A percentile compares a stretch with the other conserved stretches of the same genome.
phyloP scores from a whole-genome alignment of 352 stramenopile genomes.

The Phytophthora cryptogea region DNA sequence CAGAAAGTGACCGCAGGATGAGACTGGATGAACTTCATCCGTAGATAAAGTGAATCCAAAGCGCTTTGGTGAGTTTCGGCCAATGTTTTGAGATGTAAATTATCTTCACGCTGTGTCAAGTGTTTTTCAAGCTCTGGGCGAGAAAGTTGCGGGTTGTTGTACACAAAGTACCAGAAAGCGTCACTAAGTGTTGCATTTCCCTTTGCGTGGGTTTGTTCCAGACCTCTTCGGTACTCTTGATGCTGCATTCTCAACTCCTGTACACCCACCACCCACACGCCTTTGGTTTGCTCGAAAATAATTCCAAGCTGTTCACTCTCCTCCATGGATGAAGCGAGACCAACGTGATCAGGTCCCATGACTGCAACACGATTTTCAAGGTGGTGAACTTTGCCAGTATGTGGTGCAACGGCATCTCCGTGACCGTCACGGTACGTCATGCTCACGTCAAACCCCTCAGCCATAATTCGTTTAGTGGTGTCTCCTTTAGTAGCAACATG shows the following conservation, averaged over 20 bases:
- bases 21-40: constrained; percentile 33
- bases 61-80: constrained; percentile 17
- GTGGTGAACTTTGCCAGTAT: constrained; percentile 40
- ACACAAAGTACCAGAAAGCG: constrained; percentile 58
- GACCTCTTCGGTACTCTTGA: constrained; percentile 28
- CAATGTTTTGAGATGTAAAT: constrained; percentile 26
- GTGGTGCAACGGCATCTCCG: constrained; percentile 34
- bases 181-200: constrained; percentile 42
- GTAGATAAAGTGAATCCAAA: constrained; percentile 44
- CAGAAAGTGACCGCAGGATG: constrained; percentile 40
- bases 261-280: constrained; percentile 23
- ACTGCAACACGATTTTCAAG: constrained; percentile 30
- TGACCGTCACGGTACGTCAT: constrained; percentile 48
- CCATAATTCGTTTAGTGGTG: constrained; percentile 35
- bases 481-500: constrained; percentile 22
- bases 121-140: constrained; percentile 30
- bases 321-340: constrained; percentile 33
- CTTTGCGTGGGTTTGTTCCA: constrained; percentile 24
- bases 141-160: constrained; percentile 38
- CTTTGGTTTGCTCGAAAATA: constrained; percentile 35
- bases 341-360: constrained; percentile 39
- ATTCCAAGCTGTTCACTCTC: constrained; percentile 28
- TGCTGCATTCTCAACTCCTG: constrained; percentile 14
- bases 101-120: constrained; percentile 31
- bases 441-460: constrained; percentile 45